Base-by-base conservation (phyloP, 306 rosid species). In the Hippophae gyantsensis region DNA sequence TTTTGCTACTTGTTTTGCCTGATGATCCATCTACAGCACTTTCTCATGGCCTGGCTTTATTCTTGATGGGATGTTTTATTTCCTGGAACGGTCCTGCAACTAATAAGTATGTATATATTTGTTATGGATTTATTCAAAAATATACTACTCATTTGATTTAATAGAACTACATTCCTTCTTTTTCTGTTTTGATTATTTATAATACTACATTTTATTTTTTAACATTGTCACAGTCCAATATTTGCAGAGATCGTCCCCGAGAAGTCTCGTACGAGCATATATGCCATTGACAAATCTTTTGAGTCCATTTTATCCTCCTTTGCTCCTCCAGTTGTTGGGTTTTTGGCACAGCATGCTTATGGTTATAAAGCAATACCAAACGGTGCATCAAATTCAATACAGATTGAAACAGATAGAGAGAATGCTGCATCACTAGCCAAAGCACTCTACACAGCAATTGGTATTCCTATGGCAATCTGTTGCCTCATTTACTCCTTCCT, bases 161-260 rank as follows among this genome's bases (percentile, higher is more conserved):
- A 49, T 13, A 49, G 8, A 49, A 49, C 14, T 46, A 46, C 5
- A 12, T 13, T 9, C 14, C 26, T 9, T 5, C 14, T 49, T 49
- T 49, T 5, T 5, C 14, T 49, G 12, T 49, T 5, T 49, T 49
- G 53, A 9, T 12, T 7, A 6, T 5, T 26, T 52, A 57, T 60
- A 61, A 59, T 55, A 48, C 38, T 32, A 32, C 3, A 32, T 32
- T 32, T 32, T 2, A 32, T 32, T 32, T 42, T 43, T 59, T 42
- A 77, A 13, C 23, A 27, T 8, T 66, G 56, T 78, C 58, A 60
- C 88, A 86, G 97, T 74, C 97, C 95, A 57, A 90, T 90, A 82
- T 90, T 90, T 84, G 97, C 97, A 75, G 95, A 90, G 78, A 86
- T 86, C 66, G 94, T 90, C 25, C 89, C 90, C 25, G 86, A 90